These are phyloP conservation scores for Alternaria triticimaculans DNA, from an alignment of 2,329 filamentous ascomycete species.

Conservation along the genomic window DNA sequence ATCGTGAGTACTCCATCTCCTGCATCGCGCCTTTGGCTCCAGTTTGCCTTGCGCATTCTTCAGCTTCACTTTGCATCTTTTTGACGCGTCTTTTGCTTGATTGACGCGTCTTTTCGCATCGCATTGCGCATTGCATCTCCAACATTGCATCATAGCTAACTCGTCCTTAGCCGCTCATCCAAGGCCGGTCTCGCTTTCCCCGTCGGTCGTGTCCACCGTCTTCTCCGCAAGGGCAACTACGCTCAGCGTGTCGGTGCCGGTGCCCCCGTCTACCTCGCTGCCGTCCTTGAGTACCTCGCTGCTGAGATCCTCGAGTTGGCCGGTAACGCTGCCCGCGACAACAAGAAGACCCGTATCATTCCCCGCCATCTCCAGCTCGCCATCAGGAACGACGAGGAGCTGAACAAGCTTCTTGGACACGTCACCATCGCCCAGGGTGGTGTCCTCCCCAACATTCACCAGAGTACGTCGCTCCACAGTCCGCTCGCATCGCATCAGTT, in stretches of 20 bases:
- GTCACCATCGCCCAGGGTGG: slow-evolving; percentile 97
- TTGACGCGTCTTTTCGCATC: slow-evolving; percentile 36
- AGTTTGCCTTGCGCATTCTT: slow-evolving; percentile 10
- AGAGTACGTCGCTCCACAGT: slow-evolving; percentile 72
- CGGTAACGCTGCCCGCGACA: slow-evolving; percentile 97
- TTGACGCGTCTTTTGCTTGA: slow-evolving; percentile 12
- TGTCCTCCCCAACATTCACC: slow-evolving; percentile 96
- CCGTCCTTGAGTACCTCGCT: slow-evolving; percentile 97
- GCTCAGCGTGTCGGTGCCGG: slow-evolving; percentile 99
- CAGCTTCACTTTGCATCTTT: background rate
- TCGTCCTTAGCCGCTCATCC: slow-evolving; percentile 82
- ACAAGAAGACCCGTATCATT: slow-evolving; percentile 99
- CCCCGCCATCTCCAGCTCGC: slow-evolving; percentile 98
- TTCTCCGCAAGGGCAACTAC: slow-evolving; percentile 99
- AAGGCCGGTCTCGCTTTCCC: slow-evolving; percentile 99
- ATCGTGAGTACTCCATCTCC: slow-evolving; percentile 73
- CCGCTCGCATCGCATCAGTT: slow-evolving; percentile 7
- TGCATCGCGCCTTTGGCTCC: slow-evolving; percentile 13
- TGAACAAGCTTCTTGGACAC: slow-evolving; percentile 98
- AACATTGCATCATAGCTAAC: slow-evolving; percentile 31
- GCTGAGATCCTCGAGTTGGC: slow-evolving; percentile 99
- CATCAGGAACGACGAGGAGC: slow-evolving; percentile 98
- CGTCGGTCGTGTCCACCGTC: slow-evolving; percentile 98
- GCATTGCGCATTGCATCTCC: slow-evolving; percentile 9
- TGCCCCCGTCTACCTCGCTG: slow-evolving; percentile 95